phyloP scores from a whole-genome alignment of 2,329 filamentous ascomycete species.

The Fonsecaea erecta region DNA sequence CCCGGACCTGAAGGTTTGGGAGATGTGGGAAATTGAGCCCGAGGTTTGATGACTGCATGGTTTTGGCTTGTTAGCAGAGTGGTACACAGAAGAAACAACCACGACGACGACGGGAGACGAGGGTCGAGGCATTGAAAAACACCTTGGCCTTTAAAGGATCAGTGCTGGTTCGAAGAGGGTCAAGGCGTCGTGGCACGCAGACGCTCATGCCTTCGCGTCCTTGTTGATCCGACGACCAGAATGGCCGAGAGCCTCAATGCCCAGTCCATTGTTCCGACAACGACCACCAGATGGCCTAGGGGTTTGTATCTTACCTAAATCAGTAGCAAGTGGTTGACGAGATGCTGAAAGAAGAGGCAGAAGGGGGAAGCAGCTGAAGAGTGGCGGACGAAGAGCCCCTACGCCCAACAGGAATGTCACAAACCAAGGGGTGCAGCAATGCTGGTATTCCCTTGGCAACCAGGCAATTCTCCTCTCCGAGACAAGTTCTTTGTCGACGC shows the following conservation, averaged over 20 bases:
- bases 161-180: conserved; percentile 32
- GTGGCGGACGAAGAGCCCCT: conserved; percentile 18
- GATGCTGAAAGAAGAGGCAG: conserved; percentile 16
- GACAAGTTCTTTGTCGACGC: conserved; percentile 10
- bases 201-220: conserved; percentile 1
- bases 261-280: conserved; percentile 26
- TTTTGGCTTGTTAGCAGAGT: conserved; percentile 24
- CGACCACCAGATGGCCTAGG: conserved; percentile 1
- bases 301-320: conserved; percentile 24
- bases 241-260: conserved; percentile 18
- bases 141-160: conserved; percentile 33
- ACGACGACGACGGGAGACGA: conserved; percentile 10
- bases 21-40: conserved; percentile 24
- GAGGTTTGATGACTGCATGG: conserved; percentile 35
- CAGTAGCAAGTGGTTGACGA: conserved; percentile 11
- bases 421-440: conserved; percentile 31
- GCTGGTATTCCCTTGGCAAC: conserved; percentile 33
- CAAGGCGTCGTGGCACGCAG: conserved; percentile 30
- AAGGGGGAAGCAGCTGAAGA: conserved; percentile 13
- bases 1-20: conserved; percentile 23
- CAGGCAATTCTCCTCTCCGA: conserved; percentile 20
- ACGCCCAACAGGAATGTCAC: conserved; percentile 27
- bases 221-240: conserved; percentile 23
- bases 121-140: conserved; percentile 24
- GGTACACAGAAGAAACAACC: conserved; percentile 22